A percentile compares a stretch with the other conserved stretches of the same genome.
These are phyloP conservation scores for Priceomyces carsonii DNA, from an alignment of 805 yeast species.

Conservation along the genomic window DNA sequence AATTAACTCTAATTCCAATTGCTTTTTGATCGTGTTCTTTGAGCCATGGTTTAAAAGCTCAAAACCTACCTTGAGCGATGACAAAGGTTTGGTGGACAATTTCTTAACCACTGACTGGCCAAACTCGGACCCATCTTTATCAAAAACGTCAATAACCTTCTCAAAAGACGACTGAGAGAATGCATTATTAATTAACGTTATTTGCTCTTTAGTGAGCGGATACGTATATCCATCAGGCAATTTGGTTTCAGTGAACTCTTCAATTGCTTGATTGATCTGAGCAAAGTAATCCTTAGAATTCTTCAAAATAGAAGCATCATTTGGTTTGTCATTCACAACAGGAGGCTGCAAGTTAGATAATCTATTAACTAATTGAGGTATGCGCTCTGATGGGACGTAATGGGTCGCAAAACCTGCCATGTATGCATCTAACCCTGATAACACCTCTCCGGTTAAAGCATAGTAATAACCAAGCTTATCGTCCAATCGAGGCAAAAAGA, in stretches of 20 bases:
- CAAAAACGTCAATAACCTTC: constrained; percentile 54
- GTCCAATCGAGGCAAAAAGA: constrained; percentile 80
- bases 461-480: constrained; percentile 82
- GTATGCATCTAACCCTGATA: constrained; percentile 80
- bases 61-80: constrained; percentile 74
- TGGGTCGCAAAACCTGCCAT: constrained; percentile 88
- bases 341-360: constrained; percentile 60
- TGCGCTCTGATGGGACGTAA: constrained; percentile 67
- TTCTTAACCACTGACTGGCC: constrained; percentile 58
- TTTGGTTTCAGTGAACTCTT: constrained; percentile 68
- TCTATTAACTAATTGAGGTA: constrained; percentile 63
- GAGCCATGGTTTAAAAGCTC: constrained; percentile 66
- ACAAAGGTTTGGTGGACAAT: constrained; percentile 67
- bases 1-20: constrained; percentile 70
- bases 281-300: constrained; percentile 44
- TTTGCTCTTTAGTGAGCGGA: constrained; percentile 54
- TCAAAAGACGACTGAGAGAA: constrained; percentile 58
- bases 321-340: constrained; percentile 27
- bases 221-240: constrained; percentile 64
- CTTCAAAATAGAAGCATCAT: constrained; percentile 19
- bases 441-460: constrained; percentile 81
- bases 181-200: constrained; percentile 65
- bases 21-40: constrained; percentile 57
- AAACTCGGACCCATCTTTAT: constrained; percentile 60
- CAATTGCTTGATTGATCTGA: constrained; percentile 69